Percentiles rank a stretch among this genome's conserved stretches.
These are phyloP conservation scores for Psidium guajava DNA, from an alignment of 345 rosid species.

Conservation along the genomic window DNA sequence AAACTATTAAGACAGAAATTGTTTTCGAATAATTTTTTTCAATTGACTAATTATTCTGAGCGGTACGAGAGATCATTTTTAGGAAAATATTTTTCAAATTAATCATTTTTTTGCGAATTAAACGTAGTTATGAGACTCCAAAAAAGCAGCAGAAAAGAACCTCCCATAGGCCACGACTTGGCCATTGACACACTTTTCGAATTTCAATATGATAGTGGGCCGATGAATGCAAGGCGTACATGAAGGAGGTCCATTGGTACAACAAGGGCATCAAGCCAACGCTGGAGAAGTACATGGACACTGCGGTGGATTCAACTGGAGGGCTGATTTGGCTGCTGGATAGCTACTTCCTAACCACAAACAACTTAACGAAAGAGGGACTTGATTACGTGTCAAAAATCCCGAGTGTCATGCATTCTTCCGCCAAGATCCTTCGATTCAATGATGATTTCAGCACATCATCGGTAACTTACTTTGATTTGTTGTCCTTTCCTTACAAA, in stretches of 20 bases:
- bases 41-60: too few relatives aligned
- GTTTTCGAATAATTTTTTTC: too few relatives aligned
- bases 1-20: too few relatives aligned
- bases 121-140: not conserved
- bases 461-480: not conserved
- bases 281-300: not conserved
- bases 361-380: not conserved
- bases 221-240: not conserved
- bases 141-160: not conserved
- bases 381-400: not conserved
- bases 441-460: constrained; percentile 6
- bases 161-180: not conserved
- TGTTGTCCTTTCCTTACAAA: not conserved
- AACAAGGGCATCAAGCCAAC: constrained; percentile 2
- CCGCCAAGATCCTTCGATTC: not conserved
- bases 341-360: not conserved
- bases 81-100: too few relatives aligned
- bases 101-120: too few relatives aligned
- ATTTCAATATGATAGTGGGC: not conserved
- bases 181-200: not conserved
- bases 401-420: not conserved
- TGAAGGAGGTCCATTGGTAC: constrained; percentile 6
- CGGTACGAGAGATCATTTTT: too few relatives aligned
- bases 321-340: not conserved
- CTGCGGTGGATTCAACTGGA: not conserved